Evolutionary conservation across 2,329 filamentous ascomycete genomes (phyloP).

Genomic region (Arthrobotrys megalospora): DNA sequence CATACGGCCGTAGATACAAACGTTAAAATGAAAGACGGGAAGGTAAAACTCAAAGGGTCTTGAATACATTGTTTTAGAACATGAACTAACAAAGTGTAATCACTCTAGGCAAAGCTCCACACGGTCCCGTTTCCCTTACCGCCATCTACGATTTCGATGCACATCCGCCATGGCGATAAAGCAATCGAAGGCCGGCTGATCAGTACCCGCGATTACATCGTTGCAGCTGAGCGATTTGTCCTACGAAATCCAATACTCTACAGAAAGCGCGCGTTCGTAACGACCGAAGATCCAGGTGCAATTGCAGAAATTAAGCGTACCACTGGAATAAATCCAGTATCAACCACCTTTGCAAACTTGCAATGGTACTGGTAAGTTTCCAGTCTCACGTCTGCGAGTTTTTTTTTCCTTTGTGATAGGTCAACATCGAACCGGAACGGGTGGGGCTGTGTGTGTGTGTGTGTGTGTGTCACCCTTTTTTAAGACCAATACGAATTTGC

Average conservation of each 20-base stretch:
- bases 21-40: slow-evolving; percentile 14
- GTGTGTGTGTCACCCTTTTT: no score
- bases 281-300: slow-evolving; percentile 45
- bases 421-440: no score
- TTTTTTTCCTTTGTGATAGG: no score
- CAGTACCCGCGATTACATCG: slow-evolving; percentile 54
- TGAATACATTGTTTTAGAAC: background rate
- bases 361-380: slow-evolving; percentile 46
- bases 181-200: slow-evolving; percentile 56
- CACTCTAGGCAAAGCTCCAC: slow-evolving; percentile 12
- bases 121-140: slow-evolving; percentile 44
- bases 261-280: slow-evolving; percentile 52
- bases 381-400: background rate
- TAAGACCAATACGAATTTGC: no score
- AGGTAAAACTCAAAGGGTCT: background rate
- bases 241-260: slow-evolving; percentile 46
- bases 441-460: no score
- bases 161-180: slow-evolving; percentile 59
- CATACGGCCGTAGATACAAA: slow-evolving; percentile 26
- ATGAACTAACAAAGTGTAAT: slow-evolving; percentile 5
- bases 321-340: slow-evolving; percentile 25
- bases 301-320: slow-evolving; percentile 38
- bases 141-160: slow-evolving; percentile 49
- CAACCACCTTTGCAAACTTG: slow-evolving; percentile 31
- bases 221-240: slow-evolving; percentile 52